Evolutionary conservation across 306 rosid genomes (phyloP).

Genomic region (Citrullus amarus): DNA sequence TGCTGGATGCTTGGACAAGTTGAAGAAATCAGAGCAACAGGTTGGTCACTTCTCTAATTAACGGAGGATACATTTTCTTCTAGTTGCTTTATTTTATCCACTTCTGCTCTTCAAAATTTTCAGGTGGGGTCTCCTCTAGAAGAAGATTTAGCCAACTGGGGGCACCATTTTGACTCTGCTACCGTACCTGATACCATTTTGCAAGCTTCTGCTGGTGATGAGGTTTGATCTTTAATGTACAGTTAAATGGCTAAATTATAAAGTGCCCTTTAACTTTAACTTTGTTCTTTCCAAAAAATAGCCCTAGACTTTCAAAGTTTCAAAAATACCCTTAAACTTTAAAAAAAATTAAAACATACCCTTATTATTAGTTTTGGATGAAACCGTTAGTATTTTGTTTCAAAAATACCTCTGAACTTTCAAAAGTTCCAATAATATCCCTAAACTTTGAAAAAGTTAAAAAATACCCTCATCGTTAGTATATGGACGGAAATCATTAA

Average conservation of each 20-base stretch:
- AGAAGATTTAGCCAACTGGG: constrained; percentile 90
- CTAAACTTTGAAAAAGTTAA: no score
- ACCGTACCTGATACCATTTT: constrained; percentile 81
- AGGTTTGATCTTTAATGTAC: constrained; percentile 34
- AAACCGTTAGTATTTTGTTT: no score
- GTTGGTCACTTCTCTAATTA: constrained; percentile 24
- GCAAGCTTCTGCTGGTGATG: constrained; percentile 92
- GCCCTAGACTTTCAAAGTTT: not conserved
- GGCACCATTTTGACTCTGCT: constrained; percentile 70
- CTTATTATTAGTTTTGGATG: no score
- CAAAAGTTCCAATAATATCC: no score
- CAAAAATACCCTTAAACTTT: no score
- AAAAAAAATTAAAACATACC: no score
- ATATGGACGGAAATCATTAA: no score
- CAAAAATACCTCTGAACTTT: not conserved
- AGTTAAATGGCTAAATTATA: no score
- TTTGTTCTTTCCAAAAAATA: no score
- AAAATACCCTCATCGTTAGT: no score
- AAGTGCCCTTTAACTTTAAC: no score
- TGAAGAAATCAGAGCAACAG: constrained; percentile 90
- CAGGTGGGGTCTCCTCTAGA: constrained; percentile 85
- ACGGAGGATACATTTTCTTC: constrained; percentile 14
- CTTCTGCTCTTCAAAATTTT: constrained; percentile 16
- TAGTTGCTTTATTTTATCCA: not conserved
- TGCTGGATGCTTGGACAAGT: constrained; percentile 66